phyloP scores from a whole-genome alignment of 2,329 filamentous ascomycete species.

The Penicillium brevicompactum region DNA sequence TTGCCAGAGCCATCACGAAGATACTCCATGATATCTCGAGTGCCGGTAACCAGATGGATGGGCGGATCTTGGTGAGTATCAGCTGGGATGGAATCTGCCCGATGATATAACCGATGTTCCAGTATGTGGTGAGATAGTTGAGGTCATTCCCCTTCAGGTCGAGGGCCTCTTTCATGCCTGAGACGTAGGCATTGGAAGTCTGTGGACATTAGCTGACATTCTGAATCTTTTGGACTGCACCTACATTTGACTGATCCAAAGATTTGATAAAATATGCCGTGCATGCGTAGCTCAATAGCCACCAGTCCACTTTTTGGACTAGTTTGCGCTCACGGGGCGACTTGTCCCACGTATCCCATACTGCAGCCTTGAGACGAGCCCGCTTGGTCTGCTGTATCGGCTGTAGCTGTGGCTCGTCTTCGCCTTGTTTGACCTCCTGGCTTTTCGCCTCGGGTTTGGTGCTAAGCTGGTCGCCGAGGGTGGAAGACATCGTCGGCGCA shows the following conservation, averaged over 20 bases:
- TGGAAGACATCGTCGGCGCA: too few relatives aligned
- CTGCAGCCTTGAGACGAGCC: neutral
- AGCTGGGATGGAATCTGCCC: constrained; percentile 31
- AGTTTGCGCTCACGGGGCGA: constrained; percentile 24
- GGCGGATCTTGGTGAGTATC: constrained; percentile 20
- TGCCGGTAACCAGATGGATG: constrained; percentile 18
- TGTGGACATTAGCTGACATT: neutral
- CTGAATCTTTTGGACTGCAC: constrained; percentile 1
- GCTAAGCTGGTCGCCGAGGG: neutral
- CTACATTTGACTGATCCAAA: constrained; percentile 14
- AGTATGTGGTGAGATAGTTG: constrained; percentile 46
- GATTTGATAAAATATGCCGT: constrained; percentile 43
- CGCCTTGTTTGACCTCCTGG: neutral
- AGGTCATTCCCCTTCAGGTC: constrained; percentile 43
- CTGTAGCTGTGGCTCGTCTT: neutral
- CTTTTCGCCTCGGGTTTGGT: neutral
- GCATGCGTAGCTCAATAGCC: constrained; percentile 41
- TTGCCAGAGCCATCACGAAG: constrained; percentile 24
- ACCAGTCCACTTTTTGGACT: constrained; percentile 39
- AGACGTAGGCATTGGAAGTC: constrained; percentile 36
- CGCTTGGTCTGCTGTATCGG: neutral
- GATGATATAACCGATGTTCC: constrained; percentile 44
- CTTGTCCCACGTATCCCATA: constrained; percentile 7
- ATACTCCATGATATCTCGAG: constrained; percentile 33
- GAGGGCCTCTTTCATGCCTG: constrained; percentile 45